Conservation (phyloP, 768 basidiomycete species). For the Naganishia vaughanmartiniae region DNA sequence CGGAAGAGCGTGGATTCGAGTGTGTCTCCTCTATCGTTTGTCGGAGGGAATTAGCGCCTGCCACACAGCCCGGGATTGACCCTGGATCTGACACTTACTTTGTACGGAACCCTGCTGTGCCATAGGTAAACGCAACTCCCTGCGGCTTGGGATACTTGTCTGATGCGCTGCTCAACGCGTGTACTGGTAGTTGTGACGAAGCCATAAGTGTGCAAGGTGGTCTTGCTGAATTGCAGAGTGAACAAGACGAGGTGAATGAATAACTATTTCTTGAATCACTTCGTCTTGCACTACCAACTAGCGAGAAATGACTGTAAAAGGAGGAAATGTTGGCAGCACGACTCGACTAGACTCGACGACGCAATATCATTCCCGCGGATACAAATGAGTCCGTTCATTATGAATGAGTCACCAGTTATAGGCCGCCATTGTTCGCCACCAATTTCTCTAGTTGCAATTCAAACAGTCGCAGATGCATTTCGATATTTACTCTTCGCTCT, state of each 20-base stretch:
- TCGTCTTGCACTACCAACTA: background rate
- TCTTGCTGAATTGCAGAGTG: background rate
- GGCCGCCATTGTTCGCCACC: no score
- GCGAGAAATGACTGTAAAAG: background rate
- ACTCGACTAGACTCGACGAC: no score
- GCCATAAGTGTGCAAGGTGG: slow-evolving; percentile 1
- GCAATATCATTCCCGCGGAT: background rate
- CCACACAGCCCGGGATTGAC: background rate
- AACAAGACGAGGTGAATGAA: background rate
- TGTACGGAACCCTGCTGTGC: slow-evolving; percentile 91
- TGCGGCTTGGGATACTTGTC: slow-evolving; percentile 65
- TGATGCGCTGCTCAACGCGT: slow-evolving; percentile 35
- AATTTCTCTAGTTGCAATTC: no score
- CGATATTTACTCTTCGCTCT: no score
- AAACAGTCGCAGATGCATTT: no score
- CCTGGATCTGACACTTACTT: slow-evolving; percentile 59
- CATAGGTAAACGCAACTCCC: slow-evolving; percentile 73
- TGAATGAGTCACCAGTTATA: no score
- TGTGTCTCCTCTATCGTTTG: slow-evolving; percentile 13
- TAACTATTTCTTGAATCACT: background rate
- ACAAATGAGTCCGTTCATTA: background rate
- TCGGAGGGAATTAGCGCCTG: background rate
- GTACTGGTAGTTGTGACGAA: slow-evolving; percentile 21
- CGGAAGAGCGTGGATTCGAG: slow-evolving; percentile 63
- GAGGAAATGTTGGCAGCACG: background rate